phyloP scores from a whole-genome alignment of 1,139 yeast species.

The Groenewaldozyma sp. region DNA sequence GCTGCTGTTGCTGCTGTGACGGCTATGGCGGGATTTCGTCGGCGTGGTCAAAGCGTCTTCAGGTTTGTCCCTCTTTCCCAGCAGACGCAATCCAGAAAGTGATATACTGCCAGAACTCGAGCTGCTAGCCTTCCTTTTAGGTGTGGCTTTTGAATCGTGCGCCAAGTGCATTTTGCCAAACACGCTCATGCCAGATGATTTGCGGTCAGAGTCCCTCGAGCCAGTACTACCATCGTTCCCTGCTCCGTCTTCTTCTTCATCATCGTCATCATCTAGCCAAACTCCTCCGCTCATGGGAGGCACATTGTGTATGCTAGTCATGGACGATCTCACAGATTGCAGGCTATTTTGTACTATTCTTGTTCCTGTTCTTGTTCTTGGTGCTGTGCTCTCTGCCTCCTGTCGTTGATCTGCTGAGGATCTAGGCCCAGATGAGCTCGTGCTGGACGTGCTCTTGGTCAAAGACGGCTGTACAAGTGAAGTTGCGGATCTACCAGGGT shows the following conservation, averaged over 20 bases:
- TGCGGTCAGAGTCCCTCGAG: background rate
- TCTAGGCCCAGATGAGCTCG: no score
- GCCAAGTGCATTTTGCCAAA: background rate
- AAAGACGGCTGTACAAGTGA: no score
- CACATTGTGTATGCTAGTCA: no score
- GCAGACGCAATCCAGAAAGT: background rate
- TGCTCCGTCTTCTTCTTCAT: conserved; percentile 9
- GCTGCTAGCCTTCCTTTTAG: background rate
- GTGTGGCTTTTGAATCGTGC: background rate
- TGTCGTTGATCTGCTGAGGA: no score
- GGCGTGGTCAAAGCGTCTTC: background rate
- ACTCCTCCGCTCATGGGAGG: conserved; percentile 21
- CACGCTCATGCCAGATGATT: background rate
- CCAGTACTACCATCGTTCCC: background rate
- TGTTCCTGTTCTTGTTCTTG: no score
- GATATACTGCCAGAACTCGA: background rate
- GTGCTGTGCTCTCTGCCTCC: no score
- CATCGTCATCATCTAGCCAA: conserved; percentile 22
- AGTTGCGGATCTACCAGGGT: no score
- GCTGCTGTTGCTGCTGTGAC: background rate
- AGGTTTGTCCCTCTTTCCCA: background rate
- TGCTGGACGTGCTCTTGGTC: no score
- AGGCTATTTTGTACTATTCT: no score
- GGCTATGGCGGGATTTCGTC: background rate
- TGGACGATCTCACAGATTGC: no score